Evolutionary conservation across 495 filamentous ascomycete genomes (phyloP).

Genomic region (Hyaloscypha bicolor): DNA sequence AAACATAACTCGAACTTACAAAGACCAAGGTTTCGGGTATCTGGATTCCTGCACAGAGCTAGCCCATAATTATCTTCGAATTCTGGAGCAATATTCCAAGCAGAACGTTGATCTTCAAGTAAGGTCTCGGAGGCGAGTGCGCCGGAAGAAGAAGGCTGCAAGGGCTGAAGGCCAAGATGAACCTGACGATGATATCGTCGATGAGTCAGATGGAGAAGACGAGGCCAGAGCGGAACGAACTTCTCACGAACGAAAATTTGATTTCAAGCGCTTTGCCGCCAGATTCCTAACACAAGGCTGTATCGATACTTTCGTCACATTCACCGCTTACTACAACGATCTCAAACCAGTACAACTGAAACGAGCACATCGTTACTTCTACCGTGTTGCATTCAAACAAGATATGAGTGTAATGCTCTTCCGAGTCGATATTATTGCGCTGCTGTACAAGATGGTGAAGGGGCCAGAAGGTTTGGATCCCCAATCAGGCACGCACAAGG

Average conservation of each 20-base stretch:
- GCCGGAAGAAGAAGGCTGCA: slow-evolving; percentile 66
- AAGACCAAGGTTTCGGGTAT: slow-evolving; percentile 92
- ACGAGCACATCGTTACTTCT: slow-evolving; percentile 92
- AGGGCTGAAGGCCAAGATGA: slow-evolving; percentile 38
- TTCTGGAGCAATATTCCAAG: slow-evolving; percentile 91
- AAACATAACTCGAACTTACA: slow-evolving; percentile 77
- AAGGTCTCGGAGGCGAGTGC: slow-evolving; percentile 70
- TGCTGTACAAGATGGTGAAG: slow-evolving; percentile 92
- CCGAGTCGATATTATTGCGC: slow-evolving; percentile 83
- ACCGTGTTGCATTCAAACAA: slow-evolving; percentile 92
- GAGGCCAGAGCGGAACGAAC: slow-evolving; percentile 65
- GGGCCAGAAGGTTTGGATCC: slow-evolving; percentile 79
- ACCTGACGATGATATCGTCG: slow-evolving; percentile 52
- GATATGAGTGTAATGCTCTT: slow-evolving; percentile 87
- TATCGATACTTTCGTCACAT: slow-evolving; percentile 84
- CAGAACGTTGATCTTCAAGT: slow-evolving; percentile 93
- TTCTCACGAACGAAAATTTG: slow-evolving; percentile 85
- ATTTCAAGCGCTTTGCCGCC: slow-evolving; percentile 80
- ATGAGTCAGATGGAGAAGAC: slow-evolving; percentile 77
- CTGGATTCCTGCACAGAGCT: slow-evolving; percentile 92
- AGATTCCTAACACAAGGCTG: slow-evolving; percentile 84
- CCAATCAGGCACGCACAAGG: slow-evolving; percentile 64
- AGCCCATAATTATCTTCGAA: slow-evolving; percentile 84
- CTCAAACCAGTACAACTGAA: slow-evolving; percentile 83
- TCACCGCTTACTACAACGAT: slow-evolving; percentile 80